Percentiles rank a stretch among this genome's conserved stretches.
Conservation (phyloP, 345 rosid species). For the Eucalyptus regnans region DNA sequence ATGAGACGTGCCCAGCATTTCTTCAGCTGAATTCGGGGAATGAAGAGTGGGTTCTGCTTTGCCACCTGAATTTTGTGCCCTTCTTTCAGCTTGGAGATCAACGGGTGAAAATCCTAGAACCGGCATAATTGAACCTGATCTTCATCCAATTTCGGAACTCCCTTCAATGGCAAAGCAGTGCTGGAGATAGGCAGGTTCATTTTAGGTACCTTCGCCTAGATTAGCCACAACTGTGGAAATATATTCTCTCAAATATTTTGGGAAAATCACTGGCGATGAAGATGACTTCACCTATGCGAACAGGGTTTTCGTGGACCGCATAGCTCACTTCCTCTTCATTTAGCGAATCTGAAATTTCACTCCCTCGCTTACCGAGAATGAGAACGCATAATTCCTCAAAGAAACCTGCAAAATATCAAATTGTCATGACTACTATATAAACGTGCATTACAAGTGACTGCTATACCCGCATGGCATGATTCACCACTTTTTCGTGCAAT, state of each 20-base stretch:
- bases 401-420: too few species aligned
- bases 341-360: background rate
- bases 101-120: conserved; percentile 7
- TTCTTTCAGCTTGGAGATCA: conserved; percentile 15
- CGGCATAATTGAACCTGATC: conserved; percentile 48
- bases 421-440: too few species aligned
- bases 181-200: background rate
- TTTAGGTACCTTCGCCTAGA: conserved; percentile 18
- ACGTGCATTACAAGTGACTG: too few species aligned
- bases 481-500: too few species aligned
- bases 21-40: conserved; percentile 18
- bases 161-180: conserved; percentile 10
- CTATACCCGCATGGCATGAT: too few species aligned
- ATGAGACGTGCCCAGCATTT: conserved; percentile 22
- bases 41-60: background rate
- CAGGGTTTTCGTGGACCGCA: conserved; percentile 16
- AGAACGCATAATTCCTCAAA: too few species aligned
- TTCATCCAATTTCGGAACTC: conserved; percentile 28
- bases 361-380: too few species aligned
- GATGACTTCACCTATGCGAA: conserved; percentile 30
- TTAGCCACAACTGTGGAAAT: conserved; percentile 10
- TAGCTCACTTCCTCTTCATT: conserved; percentile 8
- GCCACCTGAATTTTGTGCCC: conserved; percentile 20
- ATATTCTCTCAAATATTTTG: conserved; percentile 15
- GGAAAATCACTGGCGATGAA: conserved; percentile 11